phyloP scores from a whole-genome alignment of 208 protist genomes.

The Leishmania martiniquensis region DNA sequence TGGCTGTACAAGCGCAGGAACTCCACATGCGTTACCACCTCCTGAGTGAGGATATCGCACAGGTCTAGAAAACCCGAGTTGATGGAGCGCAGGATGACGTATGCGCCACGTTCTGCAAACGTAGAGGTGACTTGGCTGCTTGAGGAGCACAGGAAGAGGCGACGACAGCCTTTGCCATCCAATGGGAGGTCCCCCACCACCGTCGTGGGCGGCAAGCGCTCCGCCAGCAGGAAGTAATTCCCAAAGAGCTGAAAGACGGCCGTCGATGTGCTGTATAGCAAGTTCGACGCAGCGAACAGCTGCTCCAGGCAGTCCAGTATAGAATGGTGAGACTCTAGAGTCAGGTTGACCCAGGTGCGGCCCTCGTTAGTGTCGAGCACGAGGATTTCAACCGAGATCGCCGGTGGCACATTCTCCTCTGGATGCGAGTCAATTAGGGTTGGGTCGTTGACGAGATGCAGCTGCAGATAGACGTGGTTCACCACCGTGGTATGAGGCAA shows the following conservation, averaged over 20 bases:
- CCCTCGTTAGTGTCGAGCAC: constrained; percentile 36
- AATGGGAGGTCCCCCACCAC: constrained; percentile 40
- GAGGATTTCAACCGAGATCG: constrained; percentile 44
- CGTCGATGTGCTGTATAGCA: constrained; percentile 49
- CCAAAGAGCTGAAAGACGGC: constrained; percentile 81
- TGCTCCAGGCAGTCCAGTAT: constrained; percentile 47
- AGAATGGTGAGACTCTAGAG: constrained; percentile 24
- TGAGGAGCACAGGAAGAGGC: constrained; percentile 65
- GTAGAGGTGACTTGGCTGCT: constrained; percentile 55
- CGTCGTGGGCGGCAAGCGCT: constrained; percentile 39
- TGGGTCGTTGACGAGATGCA: constrained; percentile 69
- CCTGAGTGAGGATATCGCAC: constrained; percentile 73
- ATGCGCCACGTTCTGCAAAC: constrained; percentile 66
- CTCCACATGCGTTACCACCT: constrained; percentile 78
- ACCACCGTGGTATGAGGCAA: constrained; percentile 84
- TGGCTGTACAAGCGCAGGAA: constrained; percentile 75
- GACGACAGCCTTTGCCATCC: constrained; percentile 43
- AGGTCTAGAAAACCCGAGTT: constrained; percentile 73
- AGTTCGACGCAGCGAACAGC: constrained; percentile 47
- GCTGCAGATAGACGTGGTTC: constrained; percentile 81
- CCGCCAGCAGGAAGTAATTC: constrained; percentile 53
- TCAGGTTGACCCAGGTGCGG: constrained; percentile 40
- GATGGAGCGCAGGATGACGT: constrained; percentile 68
- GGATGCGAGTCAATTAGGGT: constrained; percentile 40
- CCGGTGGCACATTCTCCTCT: constrained; percentile 8